Percentiles rank a stretch among this genome's conserved stretches.
These are phyloP conservation scores for Elongisporangium anandrum DNA, from an alignment of 352 stramenopile species.

Conservation along the genomic window DNA sequence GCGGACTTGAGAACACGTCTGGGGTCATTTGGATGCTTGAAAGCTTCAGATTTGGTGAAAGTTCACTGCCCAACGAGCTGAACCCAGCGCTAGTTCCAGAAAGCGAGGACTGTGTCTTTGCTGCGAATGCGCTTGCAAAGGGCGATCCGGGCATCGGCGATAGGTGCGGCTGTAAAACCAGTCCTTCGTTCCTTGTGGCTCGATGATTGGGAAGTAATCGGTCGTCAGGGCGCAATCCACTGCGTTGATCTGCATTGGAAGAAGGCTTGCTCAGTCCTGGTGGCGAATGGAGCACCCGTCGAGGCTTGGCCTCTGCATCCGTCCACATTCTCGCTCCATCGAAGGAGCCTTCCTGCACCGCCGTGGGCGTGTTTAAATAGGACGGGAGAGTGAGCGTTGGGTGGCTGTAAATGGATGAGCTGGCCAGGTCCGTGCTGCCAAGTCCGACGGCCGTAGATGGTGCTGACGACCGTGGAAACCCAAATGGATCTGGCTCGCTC, in stretches of 20 bases:
- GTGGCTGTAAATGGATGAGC: background rate
- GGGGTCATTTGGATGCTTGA: slow-evolving; percentile 19
- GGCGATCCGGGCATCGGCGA: background rate
- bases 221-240: background rate
- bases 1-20: slow-evolving; percentile 13
- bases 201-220: background rate
- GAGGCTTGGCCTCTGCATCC: slow-evolving; percentile 14
- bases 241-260: background rate
- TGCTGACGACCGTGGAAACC: background rate
- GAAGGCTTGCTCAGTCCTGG: slow-evolving; percentile 33
- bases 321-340: background rate
- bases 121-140: background rate
- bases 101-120: background rate
- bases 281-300: slow-evolving; percentile 38
- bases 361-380: background rate
- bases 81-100: background rate
- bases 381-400: background rate
- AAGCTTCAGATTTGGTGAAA: slow-evolving; percentile 22
- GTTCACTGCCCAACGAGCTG: slow-evolving; percentile 7
- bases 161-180: background rate
- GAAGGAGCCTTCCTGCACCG: background rate
- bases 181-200: background rate
- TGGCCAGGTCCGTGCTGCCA: background rate
- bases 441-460: too few relatives aligned
- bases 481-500: background rate